A percentile compares a stretch with the other conserved stretches of the same genome.
These are phyloP conservation scores for Diplogelasinospora grovesii DNA, from an alignment of 495 filamentous ascomycete species.

Conservation along the genomic window DNA sequence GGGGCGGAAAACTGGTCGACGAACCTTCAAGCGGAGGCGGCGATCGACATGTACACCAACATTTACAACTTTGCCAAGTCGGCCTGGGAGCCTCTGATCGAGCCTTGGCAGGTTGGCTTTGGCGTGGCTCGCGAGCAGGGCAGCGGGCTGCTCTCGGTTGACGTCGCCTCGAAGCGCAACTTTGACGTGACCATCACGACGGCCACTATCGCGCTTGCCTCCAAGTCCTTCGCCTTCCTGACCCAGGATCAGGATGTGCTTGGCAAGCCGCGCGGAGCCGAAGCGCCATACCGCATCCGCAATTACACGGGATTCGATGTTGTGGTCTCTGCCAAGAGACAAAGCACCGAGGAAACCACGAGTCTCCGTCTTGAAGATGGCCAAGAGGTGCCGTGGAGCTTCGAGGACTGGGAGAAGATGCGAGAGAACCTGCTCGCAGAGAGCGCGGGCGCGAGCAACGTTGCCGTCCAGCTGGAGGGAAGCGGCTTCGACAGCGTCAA, in stretches of 20 bases:
- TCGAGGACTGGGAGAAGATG: slow-evolving; percentile 90
- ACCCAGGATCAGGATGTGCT: slow-evolving; percentile 86
- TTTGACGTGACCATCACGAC: slow-evolving; percentile 91
- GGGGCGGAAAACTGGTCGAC: slow-evolving; percentile 86
- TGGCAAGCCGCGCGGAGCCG: slow-evolving; percentile 83
- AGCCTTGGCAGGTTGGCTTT: slow-evolving; percentile 92
- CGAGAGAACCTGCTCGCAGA: slow-evolving; percentile 86
- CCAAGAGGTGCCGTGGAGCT: slow-evolving; percentile 89
- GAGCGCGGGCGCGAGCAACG: slow-evolving; percentile 58
- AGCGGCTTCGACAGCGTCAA: slow-evolving; percentile 88
- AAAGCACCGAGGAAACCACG: slow-evolving; percentile 47
- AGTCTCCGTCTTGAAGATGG: slow-evolving; percentile 83
- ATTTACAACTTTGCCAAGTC: slow-evolving; percentile 99
- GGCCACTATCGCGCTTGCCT: slow-evolving; percentile 85
- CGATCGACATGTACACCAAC: slow-evolving; percentile 87
- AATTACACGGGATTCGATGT: slow-evolving; percentile 94
- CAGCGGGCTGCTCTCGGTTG: slow-evolving; percentile 71
- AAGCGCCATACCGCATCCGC: slow-evolving; percentile 87
- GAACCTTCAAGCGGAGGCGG: slow-evolving; percentile 78
- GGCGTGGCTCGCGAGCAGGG: slow-evolving; percentile 74
- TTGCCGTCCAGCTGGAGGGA: slow-evolving; percentile 79
- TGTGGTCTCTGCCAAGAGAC: slow-evolving; percentile 69
- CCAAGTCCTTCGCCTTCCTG: slow-evolving; percentile 88
- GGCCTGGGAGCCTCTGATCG: slow-evolving; percentile 92
- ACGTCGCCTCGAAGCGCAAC: slow-evolving; percentile 78